Evolutionary conservation across 257 asterid genomes (phyloP), one percentile per base, ranked within the genome.

Genomic region (Penstemon newberryi): DNA sequence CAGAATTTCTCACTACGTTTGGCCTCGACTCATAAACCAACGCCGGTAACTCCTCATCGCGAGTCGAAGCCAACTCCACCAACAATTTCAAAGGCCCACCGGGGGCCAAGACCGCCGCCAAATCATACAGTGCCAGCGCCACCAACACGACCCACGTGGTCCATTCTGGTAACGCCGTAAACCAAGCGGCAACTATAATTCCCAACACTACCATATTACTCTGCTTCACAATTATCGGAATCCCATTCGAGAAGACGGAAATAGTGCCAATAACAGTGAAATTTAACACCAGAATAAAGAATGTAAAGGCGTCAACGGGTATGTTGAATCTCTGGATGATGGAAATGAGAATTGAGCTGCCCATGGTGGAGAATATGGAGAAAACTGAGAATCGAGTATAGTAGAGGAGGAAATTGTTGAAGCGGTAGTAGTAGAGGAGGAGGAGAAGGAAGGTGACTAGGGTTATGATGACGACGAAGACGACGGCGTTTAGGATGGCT

Each of bases 31-130:
- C 99, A 46, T 93, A 93, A 50, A 93, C 85, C 84, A 93, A 76
- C 7, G 99, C 97, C 0, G 99, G 99, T 71, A 93, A 83, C 70
- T 87, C 96, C 77, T 93, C 99, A 3, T 85, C 90, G 75, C 97
- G 70, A 65, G 72, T 84, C 0, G 99, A 93, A 0, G 97, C 96
- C 73, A 93, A 76, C 79, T 93, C 99, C 67, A 93, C 97, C 78
- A 93, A 75, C 74, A 93, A 51, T 80, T 90, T 90, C 83, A 93
- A 80, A 1, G 99, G 99, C 47, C 99, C 99, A 6, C 97, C 97
- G 0, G 97, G 99, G 3, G 96, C 96, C 76, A 93, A 77, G 37
- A 93, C 99, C 0, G 99, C 96, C 1, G 82, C 96, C 50, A 93
- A 72, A 73, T 93, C 99, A 67, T 93, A 93, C 79, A 93, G 56